Base-by-base conservation (phyloP, 768 basidiomycete genomes). In the Tulasnella calospora region DNA sequence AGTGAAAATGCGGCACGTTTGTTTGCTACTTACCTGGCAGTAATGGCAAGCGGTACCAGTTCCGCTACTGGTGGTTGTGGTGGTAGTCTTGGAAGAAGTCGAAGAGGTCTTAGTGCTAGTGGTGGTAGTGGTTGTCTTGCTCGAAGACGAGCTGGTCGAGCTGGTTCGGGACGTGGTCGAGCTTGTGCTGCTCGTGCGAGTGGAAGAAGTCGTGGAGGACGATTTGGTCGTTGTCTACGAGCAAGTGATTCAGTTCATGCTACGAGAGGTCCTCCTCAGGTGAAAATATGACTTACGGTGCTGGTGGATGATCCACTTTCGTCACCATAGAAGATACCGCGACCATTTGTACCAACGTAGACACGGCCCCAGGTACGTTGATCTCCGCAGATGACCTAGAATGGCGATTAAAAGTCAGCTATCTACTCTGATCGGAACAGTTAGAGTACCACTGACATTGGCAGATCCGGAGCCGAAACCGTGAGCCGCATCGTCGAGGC, bases 261-360 rank as follows among this genome's bases (percentile, higher is more conserved):
- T 13, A 23, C 9, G 74, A n/a, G 44, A 75, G 2, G 15, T 17
- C 0, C 47, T 13, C 13, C 13, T 3, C 2, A 30, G 33, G 12
- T 17, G 21, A 21, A 51, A 55, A 38, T 27, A 10, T 10, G 23
- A n/a, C 41, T 46, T 19, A 55, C 67, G 44, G 76, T 69, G 13
- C 33, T 40, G 3, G 57, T 30, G n/a, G 57, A n/a, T 9, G 57
- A 61, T 61, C 76, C 76, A 41, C 27, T 70, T n/a, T 70, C 76
- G 33, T 77, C 61, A 21, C 78, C 78, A 57, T 79, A 79, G 74
- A 79, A 79, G 67, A 79, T 79, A 47, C 78, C 78, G 61, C 78
- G 78, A 10, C 78, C 78, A 38, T 79, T 79, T 27, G 78, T 79
- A 17, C 78, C 78, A 57, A 79, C 67, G 47, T 79, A 79, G 10